phyloP scores from a whole-genome alignment of 805 yeast species.

The Candida alai region DNA sequence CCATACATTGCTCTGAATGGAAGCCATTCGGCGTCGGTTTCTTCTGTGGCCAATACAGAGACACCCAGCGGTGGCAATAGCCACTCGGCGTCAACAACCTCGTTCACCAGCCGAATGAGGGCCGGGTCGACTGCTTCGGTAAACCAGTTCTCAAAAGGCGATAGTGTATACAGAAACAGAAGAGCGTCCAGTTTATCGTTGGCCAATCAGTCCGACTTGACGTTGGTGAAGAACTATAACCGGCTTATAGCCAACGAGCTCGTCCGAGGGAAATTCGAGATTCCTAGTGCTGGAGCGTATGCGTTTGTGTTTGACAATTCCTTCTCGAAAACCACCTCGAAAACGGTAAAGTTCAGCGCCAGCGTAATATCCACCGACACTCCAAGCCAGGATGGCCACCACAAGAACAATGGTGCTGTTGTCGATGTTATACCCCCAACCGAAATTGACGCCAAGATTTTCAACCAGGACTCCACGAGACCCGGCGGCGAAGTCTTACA shows the following conservation, averaged over 20 bases:
- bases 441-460: constrained; percentile 8
- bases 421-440: neutral
- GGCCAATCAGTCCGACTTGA: constrained; percentile 39
- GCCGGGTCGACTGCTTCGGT: constrained; percentile 12
- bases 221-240: constrained; percentile 56
- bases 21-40: constrained; percentile 1
- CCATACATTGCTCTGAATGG: constrained; percentile 5
- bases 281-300: constrained; percentile 61
- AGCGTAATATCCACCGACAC: constrained; percentile 7
- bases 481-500: constrained; percentile 67
- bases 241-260: constrained; percentile 52
- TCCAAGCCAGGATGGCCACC: constrained; percentile 3
- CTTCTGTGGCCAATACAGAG: neutral
- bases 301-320: constrained; percentile 93
- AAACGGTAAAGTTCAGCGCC: constrained; percentile 66
- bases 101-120: constrained; percentile 6
- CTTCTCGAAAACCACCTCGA: constrained; percentile 78
- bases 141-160: constrained; percentile 9
- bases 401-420: no score
- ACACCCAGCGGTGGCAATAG: constrained; percentile 6
- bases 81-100: constrained; percentile 1
- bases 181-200: constrained; percentile 36
- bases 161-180: constrained; percentile 24
- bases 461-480: constrained; percentile 4
- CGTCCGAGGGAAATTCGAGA: constrained; percentile 59